These are phyloP conservation scores for Ophiosphaerella herpotricha DNA, from an alignment of 2,329 filamentous ascomycete genomes.

Conservation along the genomic window DNA sequence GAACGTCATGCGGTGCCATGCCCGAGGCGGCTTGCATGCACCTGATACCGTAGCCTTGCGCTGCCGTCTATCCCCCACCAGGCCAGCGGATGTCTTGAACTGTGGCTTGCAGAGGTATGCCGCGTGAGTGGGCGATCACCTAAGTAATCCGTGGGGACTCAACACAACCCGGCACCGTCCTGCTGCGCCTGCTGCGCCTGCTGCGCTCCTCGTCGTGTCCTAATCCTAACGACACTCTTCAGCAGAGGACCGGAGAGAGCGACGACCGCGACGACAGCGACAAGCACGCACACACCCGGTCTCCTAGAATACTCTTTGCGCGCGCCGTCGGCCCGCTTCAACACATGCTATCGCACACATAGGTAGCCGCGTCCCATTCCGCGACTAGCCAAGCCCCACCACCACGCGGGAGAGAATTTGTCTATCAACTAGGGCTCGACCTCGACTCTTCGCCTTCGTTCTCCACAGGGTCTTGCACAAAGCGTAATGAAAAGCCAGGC, in stretches of 20 bases:
- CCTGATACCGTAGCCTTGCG: constrained; percentile 7
- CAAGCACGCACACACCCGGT: background rate
- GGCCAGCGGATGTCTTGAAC: constrained; percentile 1
- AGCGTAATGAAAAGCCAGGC: constrained; percentile 41
- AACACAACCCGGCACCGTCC: constrained; percentile 10
- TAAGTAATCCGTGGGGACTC: constrained; percentile 13
- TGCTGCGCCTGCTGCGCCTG: constrained; percentile 14
- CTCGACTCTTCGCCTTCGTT: constrained; percentile 6
- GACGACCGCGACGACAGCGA: background rate
- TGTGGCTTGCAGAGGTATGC: background rate
- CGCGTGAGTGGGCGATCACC: constrained; percentile 12
- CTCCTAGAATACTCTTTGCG: background rate
- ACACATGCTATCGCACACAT: background rate
- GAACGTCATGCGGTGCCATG: constrained; percentile 5
- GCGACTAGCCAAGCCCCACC: constrained; percentile 12
- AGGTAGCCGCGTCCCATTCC: constrained; percentile 1
- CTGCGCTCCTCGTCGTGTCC: constrained; percentile 1
- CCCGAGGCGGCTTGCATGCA: background rate
- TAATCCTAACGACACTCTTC: constrained; percentile 8
- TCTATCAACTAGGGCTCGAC: constrained; percentile 4
- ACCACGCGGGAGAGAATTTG: constrained; percentile 1
- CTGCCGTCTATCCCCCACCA: constrained; percentile 1
- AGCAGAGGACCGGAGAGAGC: constrained; percentile 6
- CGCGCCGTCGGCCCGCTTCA: background rate
- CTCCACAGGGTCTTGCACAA: constrained; percentile 17